phyloP scores from a whole-genome alignment of 2,329 filamentous ascomycete species.

The Camptophora hylomeconis region DNA sequence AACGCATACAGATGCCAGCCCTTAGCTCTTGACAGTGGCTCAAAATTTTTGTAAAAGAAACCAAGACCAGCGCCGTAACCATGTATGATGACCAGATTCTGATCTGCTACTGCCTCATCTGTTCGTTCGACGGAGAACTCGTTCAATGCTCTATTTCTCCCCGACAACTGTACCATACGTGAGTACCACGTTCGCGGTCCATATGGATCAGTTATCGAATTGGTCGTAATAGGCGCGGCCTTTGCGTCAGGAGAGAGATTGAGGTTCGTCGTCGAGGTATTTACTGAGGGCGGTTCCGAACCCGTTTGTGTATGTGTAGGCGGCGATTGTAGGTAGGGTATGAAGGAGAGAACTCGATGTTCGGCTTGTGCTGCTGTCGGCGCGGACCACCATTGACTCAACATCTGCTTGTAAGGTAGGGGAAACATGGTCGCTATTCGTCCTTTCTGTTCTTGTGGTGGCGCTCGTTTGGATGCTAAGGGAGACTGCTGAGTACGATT shows the following conservation, averaged over 20 bases:
- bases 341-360: conserved; percentile 71
- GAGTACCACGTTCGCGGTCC: conserved; percentile 79
- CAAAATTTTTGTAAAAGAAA: conserved; percentile 98
- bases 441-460: conserved; percentile 24
- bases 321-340: conserved; percentile 66
- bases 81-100: conserved; percentile 90
- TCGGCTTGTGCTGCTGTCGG: conserved; percentile 75
- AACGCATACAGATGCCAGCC: conserved; percentile 87
- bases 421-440: conserved; percentile 51
- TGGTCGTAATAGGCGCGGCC: conserved; percentile 33
- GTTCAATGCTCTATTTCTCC: conserved; percentile 77
- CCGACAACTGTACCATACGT: conserved; percentile 68
- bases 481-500: conserved; percentile 30
- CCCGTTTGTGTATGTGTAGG: conserved; percentile 56
- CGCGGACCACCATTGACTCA: conserved; percentile 86
- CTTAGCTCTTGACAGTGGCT: conserved; percentile 61
- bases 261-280: conserved; percentile 24
- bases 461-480: conserved; percentile 35
- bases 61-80: conserved; percentile 92
- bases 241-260: conserved; percentile 23
- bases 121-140: conserved; percentile 83
- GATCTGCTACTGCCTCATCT: conserved; percentile 62
- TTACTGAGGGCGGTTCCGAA: conserved; percentile 33
- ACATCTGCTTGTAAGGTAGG: conserved; percentile 80
- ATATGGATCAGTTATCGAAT: conserved; percentile 55